Conservation (phyloP, 768 basidiomycete genomes). For the Fistulinella prunicolor region DNA sequence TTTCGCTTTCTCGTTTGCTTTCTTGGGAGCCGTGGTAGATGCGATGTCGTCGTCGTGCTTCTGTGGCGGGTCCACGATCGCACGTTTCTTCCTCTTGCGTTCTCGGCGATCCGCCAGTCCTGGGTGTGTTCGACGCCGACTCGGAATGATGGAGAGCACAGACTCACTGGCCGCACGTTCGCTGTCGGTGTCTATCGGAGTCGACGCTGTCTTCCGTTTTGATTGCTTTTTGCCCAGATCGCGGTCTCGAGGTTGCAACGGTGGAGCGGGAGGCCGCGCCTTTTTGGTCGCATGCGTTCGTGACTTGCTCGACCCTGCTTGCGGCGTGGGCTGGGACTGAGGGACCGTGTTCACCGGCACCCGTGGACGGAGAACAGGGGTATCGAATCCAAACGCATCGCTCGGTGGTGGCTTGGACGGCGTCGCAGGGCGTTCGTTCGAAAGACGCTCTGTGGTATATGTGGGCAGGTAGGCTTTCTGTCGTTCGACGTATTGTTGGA, state of each 20-base stretch:
- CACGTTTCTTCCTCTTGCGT: slow-evolving; percentile 56
- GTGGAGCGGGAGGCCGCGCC: not conserved
- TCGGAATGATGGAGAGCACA: not conserved
- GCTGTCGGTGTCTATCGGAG: slow-evolving; percentile 26
- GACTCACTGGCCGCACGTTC: slow-evolving; percentile 39
- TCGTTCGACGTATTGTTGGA: slow-evolving; percentile 47
- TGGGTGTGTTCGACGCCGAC: slow-evolving; percentile 26
- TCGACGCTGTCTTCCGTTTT: slow-evolving; percentile 20
- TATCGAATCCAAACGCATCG: slow-evolving; percentile 43
- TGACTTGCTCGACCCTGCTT: not conserved
- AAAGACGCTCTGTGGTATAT: slow-evolving; percentile 42
- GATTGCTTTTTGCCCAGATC: slow-evolving; percentile 15
- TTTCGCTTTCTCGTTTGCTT: slow-evolving; percentile 18
- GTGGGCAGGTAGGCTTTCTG: slow-evolving; percentile 44
- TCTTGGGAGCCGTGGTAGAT: slow-evolving; percentile 5
- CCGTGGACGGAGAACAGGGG: slow-evolving; percentile 56
- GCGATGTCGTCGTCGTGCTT: slow-evolving; percentile 8
- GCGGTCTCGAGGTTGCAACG: slow-evolving; percentile 1
- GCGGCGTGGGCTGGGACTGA: slow-evolving; percentile 1
- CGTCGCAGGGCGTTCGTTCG: slow-evolving; percentile 9
- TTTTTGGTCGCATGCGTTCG: not conserved
- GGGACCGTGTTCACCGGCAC: slow-evolving; percentile 14
- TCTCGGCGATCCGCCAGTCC: slow-evolving; percentile 66
- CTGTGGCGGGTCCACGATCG: slow-evolving; percentile 40
- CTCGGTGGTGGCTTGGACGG: slow-evolving; percentile 9